Percentiles rank a stretch among this genome's conserved stretches.
Evolutionary conservation across 2,329 filamentous ascomycete genomes (phyloP).

Genomic region (Clonostachys rosea): DNA sequence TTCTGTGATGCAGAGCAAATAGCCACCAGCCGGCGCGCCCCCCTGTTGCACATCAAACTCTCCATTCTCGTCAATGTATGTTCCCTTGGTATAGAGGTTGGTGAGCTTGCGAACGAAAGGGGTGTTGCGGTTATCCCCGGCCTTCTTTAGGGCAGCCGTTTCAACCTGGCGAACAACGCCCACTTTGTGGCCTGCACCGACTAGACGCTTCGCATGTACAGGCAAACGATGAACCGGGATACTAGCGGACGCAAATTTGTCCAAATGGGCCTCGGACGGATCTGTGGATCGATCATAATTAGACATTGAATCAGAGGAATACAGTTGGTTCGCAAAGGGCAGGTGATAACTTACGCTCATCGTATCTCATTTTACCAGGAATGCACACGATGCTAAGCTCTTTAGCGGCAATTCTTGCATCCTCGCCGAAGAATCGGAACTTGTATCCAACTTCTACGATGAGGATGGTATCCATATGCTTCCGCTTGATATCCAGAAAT

Average conservation of each 20-base stretch:
- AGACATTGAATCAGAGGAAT: background rate
- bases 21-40: conserved; percentile 65
- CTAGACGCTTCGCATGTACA: conserved; percentile 89
- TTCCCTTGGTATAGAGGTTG: conserved; percentile 96
- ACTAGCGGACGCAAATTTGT: conserved; percentile 91
- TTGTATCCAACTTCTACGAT: conserved; percentile 98
- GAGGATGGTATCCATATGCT: conserved; percentile 83
- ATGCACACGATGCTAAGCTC: conserved; percentile 95
- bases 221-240: conserved; percentile 88
- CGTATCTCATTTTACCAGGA: conserved; percentile 88
- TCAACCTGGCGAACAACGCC: conserved; percentile 93
- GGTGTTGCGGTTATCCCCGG: conserved; percentile 86
- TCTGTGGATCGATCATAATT: conserved; percentile 35
- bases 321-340: background rate
- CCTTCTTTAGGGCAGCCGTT: conserved; percentile 93
- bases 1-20: conserved; percentile 89
- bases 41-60: conserved; percentile 57
- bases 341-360: conserved; percentile 61
- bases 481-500: conserved; percentile 87
- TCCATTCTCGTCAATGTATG: conserved; percentile 91
- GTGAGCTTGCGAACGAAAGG: conserved; percentile 92
- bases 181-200: conserved; percentile 91
- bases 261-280: conserved; percentile 84
- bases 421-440: conserved; percentile 94
- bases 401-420: conserved; percentile 83